Percentiles rank a stretch among this genome's conserved stretches.
These are phyloP conservation scores for Dactylellina parvicollis DNA, from an alignment of 2,329 filamentous ascomycete genomes.

Conservation along the genomic window DNA sequence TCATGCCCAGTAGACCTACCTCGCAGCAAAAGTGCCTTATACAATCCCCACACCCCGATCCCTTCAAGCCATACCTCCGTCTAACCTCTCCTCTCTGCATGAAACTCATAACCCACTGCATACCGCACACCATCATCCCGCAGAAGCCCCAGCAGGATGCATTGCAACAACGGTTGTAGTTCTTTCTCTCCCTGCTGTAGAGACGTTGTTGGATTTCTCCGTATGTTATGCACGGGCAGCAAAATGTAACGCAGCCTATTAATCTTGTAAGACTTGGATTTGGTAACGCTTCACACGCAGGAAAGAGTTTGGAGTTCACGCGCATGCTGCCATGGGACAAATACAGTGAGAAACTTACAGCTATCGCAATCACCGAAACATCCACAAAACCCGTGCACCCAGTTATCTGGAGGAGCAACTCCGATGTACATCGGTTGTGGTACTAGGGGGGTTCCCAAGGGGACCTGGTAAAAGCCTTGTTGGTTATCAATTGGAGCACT, in stretches of 20 bases:
- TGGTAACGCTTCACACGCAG: too few species aligned
- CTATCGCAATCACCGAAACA: slow-evolving; percentile 51
- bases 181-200: not conserved
- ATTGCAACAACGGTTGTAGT: slow-evolving; percentile 46
- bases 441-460: slow-evolving; percentile 1
- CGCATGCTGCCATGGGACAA: too few species aligned
- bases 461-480: slow-evolving; percentile 26
- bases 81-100: slow-evolving; percentile 68
- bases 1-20: not conserved
- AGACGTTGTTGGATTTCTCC: slow-evolving; percentile 37
- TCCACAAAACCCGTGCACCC: slow-evolving; percentile 51
- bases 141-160: slow-evolving; percentile 60
- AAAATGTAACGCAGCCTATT: slow-evolving; percentile 27
- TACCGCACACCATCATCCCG: slow-evolving; percentile 58
- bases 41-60: slow-evolving; percentile 66
- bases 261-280: not conserved
- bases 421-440: not conserved
- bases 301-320: too few species aligned
- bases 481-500: not conserved
- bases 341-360: slow-evolving; percentile 36
- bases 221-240: slow-evolving; percentile 46
- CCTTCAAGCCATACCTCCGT: slow-evolving; percentile 67
- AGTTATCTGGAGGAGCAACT: slow-evolving; percentile 10
- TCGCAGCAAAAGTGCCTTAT: slow-evolving; percentile 67
- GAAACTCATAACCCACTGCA: slow-evolving; percentile 64